Conservation (phyloP, 371 early-diverging fungal species). For the Mortierella sp. region DNA sequence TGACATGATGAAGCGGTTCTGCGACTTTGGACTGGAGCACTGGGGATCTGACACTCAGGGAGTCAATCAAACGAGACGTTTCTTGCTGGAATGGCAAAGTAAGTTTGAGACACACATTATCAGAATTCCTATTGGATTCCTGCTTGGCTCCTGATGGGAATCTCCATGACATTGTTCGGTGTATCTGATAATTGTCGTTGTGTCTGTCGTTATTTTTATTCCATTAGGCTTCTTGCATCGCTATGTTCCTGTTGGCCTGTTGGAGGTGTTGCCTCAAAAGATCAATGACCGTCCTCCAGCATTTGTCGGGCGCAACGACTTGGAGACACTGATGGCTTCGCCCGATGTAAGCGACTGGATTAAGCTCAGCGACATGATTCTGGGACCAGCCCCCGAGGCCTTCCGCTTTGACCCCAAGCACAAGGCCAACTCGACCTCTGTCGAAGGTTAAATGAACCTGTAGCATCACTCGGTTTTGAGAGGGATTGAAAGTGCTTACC, state of each 20-base stretch:
- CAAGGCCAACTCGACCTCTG: constrained; percentile 81
- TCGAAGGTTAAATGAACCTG: constrained; percentile 40
- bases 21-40: constrained; percentile 90
- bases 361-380: constrained; percentile 81
- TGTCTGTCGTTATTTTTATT: background rate
- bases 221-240: constrained; percentile 58
- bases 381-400: constrained; percentile 88
- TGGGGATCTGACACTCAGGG: constrained; percentile 96
- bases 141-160: background rate
- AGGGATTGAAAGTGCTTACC: background rate
- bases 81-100: constrained; percentile 95
- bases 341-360: constrained; percentile 90
- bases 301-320: constrained; percentile 89
- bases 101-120: constrained; percentile 14
- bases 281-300: constrained; percentile 94
- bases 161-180: background rate
- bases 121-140: background rate
- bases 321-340: constrained; percentile 96
- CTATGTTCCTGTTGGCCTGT: constrained; percentile 92
- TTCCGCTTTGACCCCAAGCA: constrained; percentile 95
- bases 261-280: constrained; percentile 91
- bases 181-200: background rate
- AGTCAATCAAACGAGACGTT: constrained; percentile 88
- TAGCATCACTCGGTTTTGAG: background rate
- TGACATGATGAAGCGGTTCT: constrained; percentile 89